A percentile compares a stretch with the other conserved stretches of the same genome.
Evolutionary conservation across 192 early-diverging fungal genomes (phyloP).

Genomic region (Dissophora ornata): DNA sequence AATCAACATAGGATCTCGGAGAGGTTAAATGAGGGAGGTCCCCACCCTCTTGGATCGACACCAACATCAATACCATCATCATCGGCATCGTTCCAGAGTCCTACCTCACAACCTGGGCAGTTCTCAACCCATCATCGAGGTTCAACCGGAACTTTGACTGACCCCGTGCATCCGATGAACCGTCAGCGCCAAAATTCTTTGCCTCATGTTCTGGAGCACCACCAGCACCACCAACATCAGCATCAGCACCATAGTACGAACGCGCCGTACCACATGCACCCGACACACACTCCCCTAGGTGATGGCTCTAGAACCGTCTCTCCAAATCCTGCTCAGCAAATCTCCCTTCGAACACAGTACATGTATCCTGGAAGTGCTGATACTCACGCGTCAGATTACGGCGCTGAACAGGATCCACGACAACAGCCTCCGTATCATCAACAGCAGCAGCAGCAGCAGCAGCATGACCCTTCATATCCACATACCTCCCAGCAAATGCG

Average conservation of each 20-base stretch:
- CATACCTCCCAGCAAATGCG: not conserved
- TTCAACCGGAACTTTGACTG: conserved; percentile 7
- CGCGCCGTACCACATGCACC: not conserved
- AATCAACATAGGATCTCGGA: too few relatives aligned
- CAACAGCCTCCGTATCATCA: conserved; percentile 13
- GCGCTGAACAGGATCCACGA: conserved; percentile 24
- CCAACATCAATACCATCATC: not conserved
- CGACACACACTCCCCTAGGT: too few relatives aligned
- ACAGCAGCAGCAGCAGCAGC: conserved; percentile 2
- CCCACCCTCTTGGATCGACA: too few relatives aligned
- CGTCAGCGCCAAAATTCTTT: conserved; percentile 38
- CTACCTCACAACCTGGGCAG: not conserved
- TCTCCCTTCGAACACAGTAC: not conserved
- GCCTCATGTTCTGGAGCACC: conserved; percentile 31
- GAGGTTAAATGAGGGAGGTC: too few relatives aligned
- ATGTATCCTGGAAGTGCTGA: not conserved
- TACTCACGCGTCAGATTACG: conserved; percentile 3
- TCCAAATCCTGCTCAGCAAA: not conserved
- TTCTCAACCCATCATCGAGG: conserved; percentile 12
- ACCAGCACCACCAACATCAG: too few relatives aligned
- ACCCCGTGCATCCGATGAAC: conserved; percentile 1
- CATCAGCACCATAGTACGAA: not conserved
- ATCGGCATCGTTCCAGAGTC: too few relatives aligned
- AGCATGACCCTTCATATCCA: not conserved
- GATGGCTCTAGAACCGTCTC: not conserved